phyloP scores from a whole-genome alignment of 108 stramenopile species.

The Skeletonema grethae region DNA sequence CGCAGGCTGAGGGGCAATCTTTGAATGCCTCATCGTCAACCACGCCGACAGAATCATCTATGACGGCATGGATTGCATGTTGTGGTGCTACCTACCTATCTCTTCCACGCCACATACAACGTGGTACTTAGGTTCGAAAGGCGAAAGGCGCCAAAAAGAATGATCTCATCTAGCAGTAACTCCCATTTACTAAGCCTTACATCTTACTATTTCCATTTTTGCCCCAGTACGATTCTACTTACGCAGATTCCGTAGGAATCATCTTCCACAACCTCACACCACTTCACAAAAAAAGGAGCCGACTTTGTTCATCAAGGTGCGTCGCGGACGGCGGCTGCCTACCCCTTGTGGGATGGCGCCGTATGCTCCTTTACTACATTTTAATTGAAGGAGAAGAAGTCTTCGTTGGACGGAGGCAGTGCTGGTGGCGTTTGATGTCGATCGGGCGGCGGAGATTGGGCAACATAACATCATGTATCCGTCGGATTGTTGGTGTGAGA shows the following conservation, averaged over 20 bases:
- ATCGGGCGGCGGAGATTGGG: not conserved
- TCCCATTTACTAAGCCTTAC: no score
- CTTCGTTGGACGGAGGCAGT: not conserved
- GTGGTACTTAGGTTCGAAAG: no score
- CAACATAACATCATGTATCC: not conserved
- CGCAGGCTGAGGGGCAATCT: no score
- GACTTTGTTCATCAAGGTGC: constrained; percentile 34
- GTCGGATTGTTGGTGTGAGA: not conserved
- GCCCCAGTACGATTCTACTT: not conserved
- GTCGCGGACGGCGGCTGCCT: constrained; percentile 50
- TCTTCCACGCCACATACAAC: no score
- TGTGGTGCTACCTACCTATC: no score
- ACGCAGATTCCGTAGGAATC: not conserved
- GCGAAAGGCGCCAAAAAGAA: no score
- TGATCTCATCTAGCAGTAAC: no score
- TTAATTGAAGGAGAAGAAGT: not conserved
- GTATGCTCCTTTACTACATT: constrained; percentile 23
- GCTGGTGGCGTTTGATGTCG: not conserved
- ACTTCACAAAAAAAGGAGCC: not conserved
- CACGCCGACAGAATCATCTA: no score
- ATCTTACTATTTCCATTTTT: not conserved
- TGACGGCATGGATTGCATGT: no score
- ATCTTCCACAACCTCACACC: not conserved
- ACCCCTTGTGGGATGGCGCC: constrained; percentile 25
- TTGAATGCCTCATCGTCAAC: no score